Conservation (phyloP, 306 rosid species). For the Coriaria nepalensis region DNA sequence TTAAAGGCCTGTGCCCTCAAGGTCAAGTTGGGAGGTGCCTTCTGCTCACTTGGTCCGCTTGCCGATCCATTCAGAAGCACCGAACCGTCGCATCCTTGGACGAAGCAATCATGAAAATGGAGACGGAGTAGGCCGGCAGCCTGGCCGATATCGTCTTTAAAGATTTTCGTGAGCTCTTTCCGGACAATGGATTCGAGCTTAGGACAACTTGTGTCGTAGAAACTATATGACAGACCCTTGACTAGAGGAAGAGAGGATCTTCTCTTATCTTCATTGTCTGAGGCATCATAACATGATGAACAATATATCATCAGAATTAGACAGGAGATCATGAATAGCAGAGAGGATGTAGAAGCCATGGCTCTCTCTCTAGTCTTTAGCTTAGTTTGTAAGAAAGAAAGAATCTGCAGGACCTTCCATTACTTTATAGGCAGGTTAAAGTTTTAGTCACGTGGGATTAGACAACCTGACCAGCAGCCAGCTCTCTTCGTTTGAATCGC, state of each 20-base stretch:
- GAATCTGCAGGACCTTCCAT: no score
- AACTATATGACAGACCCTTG: slow-evolving; percentile 34
- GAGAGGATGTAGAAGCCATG: no score
- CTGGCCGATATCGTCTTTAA: slow-evolving; percentile 36
- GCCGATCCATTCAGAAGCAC: slow-evolving; percentile 49
- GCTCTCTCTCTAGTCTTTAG: no score
- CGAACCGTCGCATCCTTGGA: slow-evolving; percentile 69
- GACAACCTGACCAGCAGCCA: no score
- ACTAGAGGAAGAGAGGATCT: slow-evolving; percentile 8
- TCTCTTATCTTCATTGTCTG: no score
- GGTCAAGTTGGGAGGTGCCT: slow-evolving; percentile 40
- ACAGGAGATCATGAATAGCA: no score
- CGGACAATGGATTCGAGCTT: slow-evolving; percentile 35
- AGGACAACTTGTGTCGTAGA: slow-evolving; percentile 37
- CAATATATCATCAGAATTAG: background rate
- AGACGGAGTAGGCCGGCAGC: slow-evolving; percentile 73
- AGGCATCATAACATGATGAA: background rate
- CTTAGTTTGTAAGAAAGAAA: no score
- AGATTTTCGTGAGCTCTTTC: slow-evolving; percentile 39
- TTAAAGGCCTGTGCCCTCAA: slow-evolving; percentile 32
- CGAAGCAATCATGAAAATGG: no score
- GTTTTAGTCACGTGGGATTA: no score
- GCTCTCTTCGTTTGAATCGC: no score
- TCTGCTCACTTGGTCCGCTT: no score
- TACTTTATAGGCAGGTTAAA: no score